A percentile compares a stretch with the other conserved stretches of the same genome.
These are phyloP conservation scores for Mucor mucedo DNA, from an alignment of 371 early-diverging fungal species.

Conservation along the genomic window DNA sequence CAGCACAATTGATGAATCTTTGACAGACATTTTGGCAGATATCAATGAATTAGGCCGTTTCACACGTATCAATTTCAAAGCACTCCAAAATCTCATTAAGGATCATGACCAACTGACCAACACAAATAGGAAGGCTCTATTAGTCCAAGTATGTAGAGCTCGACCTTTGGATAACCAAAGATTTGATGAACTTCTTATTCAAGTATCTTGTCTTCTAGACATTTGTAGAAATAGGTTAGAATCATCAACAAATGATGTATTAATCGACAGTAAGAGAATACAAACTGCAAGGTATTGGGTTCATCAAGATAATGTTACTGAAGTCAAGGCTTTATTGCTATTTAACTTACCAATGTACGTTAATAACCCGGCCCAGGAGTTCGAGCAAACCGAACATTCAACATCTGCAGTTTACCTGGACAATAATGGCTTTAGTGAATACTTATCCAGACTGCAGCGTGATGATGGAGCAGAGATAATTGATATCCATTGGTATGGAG, in stretches of 20 bases:
- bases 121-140: constrained; percentile 19
- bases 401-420: constrained; percentile 96
- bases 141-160: constrained; percentile 33
- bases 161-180: constrained; percentile 43
- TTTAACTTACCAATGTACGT: constrained; percentile 92
- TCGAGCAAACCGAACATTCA: constrained; percentile 68
- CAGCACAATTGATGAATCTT: constrained; percentile 52
- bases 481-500: constrained; percentile 88
- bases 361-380: neutral
- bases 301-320: constrained; percentile 95
- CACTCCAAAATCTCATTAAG: constrained; percentile 91
- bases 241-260: neutral
- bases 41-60: constrained; percentile 90
- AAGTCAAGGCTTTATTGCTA: constrained; percentile 90
- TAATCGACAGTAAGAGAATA: constrained; percentile 19
- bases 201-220: constrained; percentile 84
- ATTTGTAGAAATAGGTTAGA: constrained; percentile 64
- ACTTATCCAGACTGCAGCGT: constrained; percentile 88
- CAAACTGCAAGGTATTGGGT: constrained; percentile 95
- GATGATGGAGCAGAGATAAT: constrained; percentile 93
- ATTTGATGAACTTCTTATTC: constrained; percentile 82
- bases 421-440: constrained; percentile 89
- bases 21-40: constrained; percentile 79
- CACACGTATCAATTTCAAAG: constrained; percentile 93
- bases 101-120: constrained; percentile 69